Percentiles rank a stretch among this genome's conserved stretches.
These are phyloP conservation scores for Thinopyrum obtusiflorum DNA, from an alignment of 202 grass and related monocot genomes.

Conservation along the genomic window DNA sequence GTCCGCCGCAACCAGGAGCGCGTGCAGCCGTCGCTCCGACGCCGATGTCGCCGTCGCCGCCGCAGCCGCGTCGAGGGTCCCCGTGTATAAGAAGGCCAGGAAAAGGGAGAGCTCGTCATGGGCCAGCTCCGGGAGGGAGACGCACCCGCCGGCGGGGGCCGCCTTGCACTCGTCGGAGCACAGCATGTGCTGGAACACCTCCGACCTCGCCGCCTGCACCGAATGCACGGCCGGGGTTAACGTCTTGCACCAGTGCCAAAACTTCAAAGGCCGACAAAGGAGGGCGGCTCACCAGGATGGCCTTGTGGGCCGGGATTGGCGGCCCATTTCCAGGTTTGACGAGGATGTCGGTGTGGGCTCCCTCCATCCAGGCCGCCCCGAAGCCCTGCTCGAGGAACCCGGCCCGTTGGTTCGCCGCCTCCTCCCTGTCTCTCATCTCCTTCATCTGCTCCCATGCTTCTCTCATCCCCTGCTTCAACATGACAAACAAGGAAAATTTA, in stretches of 20 bases:
- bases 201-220: conserved; percentile 60
- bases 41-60: background rate
- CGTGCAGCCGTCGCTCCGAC: conserved; percentile 31
- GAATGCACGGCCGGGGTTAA: background rate
- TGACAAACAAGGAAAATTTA: background rate
- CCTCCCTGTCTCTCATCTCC: conserved; percentile 49
- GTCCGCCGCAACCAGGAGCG: conserved; percentile 60
- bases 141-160: conserved; percentile 42
- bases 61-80: conserved; percentile 4
- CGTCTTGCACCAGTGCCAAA: too few relatives aligned
- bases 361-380: conserved; percentile 51
- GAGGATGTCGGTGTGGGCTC: conserved; percentile 70
- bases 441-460: conserved; percentile 53
- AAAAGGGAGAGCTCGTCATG: conserved; percentile 55
- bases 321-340: conserved; percentile 53
- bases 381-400: conserved; percentile 48
- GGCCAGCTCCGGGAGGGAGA: conserved; percentile 61
- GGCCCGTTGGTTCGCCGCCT: conserved; percentile 37
- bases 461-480: conserved; percentile 42
- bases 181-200: conserved; percentile 64
- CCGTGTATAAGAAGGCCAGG: conserved; percentile 70
- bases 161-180: conserved; percentile 57
- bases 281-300: conserved; percentile 55
- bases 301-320: conserved; percentile 73
- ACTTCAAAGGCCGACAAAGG: background rate